A percentile compares a stretch with the other conserved stretches of the same genome.
phyloP scores from a whole-genome alignment of 257 asterid species.

The Solanum piurae region DNA sequence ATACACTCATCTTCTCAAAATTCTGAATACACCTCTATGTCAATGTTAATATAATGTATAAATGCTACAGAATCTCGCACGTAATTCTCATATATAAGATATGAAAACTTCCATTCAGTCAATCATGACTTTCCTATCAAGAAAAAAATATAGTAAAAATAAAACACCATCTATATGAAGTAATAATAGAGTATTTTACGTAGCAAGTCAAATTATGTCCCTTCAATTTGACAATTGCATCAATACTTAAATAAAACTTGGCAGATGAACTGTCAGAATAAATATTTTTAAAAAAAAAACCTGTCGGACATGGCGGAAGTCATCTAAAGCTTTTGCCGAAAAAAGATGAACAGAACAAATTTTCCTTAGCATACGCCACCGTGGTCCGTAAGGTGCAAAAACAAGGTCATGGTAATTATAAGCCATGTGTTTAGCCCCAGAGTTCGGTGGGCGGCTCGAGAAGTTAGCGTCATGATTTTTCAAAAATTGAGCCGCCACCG shows the following conservation, averaged over 20 bases:
- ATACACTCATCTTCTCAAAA: too few relatives aligned
- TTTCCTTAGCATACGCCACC: slow-evolving; percentile 82
- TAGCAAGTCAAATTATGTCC: background rate
- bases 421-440: slow-evolving; percentile 78
- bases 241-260: background rate
- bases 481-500: slow-evolving; percentile 67
- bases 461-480: slow-evolving; percentile 67
- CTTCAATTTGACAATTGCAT: background rate
- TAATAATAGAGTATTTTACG: background rate
- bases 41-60: background rate
- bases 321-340: slow-evolving; percentile 74
- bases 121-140: background rate
- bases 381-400: slow-evolving; percentile 88
- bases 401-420: slow-evolving; percentile 82
- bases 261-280: background rate
- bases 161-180: background rate
- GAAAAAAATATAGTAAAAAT: too few relatives aligned
- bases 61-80: background rate
- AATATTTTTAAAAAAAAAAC: slow-evolving; percentile 1
- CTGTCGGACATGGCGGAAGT: slow-evolving; percentile 63
- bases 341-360: slow-evolving; percentile 66
- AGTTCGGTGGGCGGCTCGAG: slow-evolving; percentile 71
- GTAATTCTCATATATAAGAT: background rate
- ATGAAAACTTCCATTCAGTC: background rate
- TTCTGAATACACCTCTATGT: background rate